Evolutionary conservation across 495 filamentous ascomycete species (phyloP).

Genomic region (Massariosphaeria phaeospora): DNA sequence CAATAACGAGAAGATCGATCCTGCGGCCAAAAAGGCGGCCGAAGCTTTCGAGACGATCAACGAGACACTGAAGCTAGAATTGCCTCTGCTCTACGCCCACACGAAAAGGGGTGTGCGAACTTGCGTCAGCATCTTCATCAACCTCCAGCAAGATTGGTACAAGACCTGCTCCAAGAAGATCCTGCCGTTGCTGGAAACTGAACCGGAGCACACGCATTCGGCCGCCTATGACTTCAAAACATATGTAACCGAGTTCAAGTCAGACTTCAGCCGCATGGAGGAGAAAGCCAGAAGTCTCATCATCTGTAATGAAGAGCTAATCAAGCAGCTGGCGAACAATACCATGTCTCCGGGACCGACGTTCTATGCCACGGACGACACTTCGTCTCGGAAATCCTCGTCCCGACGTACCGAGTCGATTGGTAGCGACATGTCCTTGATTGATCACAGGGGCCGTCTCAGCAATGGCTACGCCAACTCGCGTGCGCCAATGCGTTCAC

Average conservation of each 20-base stretch:
- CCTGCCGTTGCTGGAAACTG: slow-evolving; percentile 61
- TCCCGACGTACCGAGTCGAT: slow-evolving; percentile 39
- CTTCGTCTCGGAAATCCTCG: slow-evolving; percentile 35
- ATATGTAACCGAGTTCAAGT: slow-evolving; percentile 50
- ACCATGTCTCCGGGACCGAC: slow-evolving; percentile 52
- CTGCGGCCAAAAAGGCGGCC: slow-evolving; percentile 72
- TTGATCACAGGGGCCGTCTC: slow-evolving; percentile 12
- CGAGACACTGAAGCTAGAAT: slow-evolving; percentile 83
- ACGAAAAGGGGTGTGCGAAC: slow-evolving; percentile 76
- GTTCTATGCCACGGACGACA: slow-evolving; percentile 34
- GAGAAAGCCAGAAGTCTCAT: slow-evolving; percentile 49
- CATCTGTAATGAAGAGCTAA: slow-evolving; percentile 55
- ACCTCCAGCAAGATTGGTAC: slow-evolving; percentile 76
- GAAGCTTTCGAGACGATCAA: slow-evolving; percentile 87
- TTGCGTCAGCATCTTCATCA: slow-evolving; percentile 72
- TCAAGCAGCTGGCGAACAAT: slow-evolving; percentile 51
- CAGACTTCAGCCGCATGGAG: slow-evolving; percentile 62
- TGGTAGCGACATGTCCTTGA: slow-evolving; percentile 33
- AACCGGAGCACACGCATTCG: slow-evolving; percentile 58
- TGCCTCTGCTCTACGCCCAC: slow-evolving; percentile 75
- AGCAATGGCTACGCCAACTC: slow-evolving; percentile 19
- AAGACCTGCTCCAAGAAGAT: slow-evolving; percentile 75
- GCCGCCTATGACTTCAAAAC: slow-evolving; percentile 52
- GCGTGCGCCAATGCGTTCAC: background rate
- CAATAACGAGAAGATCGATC: slow-evolving; percentile 72